Conservation (phyloP, 768 basidiomycete species). For the Dictyophora rubrovolvata region DNA sequence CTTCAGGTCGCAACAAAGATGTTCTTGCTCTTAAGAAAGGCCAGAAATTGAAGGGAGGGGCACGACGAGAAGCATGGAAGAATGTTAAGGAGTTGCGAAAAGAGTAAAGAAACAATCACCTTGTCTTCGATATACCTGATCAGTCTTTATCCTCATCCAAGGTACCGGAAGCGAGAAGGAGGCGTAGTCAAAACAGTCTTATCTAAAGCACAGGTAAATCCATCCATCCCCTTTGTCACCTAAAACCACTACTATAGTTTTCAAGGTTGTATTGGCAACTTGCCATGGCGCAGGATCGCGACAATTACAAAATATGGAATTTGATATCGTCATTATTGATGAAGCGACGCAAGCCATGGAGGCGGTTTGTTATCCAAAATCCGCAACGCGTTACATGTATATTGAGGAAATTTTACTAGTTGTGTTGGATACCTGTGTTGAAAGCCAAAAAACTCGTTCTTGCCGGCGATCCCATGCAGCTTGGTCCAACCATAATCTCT, state of each 20-base stretch:
- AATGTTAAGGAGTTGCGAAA: slow-evolving; percentile 80
- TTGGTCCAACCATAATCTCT: slow-evolving; percentile 88
- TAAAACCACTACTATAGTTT: not conserved
- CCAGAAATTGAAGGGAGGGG: slow-evolving; percentile 40
- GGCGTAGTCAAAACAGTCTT: slow-evolving; percentile 77
- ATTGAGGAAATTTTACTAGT: slow-evolving; percentile 28
- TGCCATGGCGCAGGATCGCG: slow-evolving; percentile 89
- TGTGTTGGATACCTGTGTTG: slow-evolving; percentile 93
- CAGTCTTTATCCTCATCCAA: slow-evolving; percentile 21
- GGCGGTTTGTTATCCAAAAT: slow-evolving; percentile 44
- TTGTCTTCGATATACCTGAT: not conserved
- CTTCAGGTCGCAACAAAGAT: slow-evolving; percentile 20
- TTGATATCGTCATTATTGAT: slow-evolving; percentile 93
- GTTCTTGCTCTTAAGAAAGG: slow-evolving; percentile 46
- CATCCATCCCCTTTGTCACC: not conserved
- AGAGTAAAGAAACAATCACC: slow-evolving; percentile 48
- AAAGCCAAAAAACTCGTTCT: slow-evolving; percentile 84
- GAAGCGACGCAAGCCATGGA: slow-evolving; percentile 97
- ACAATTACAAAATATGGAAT: slow-evolving; percentile 64
- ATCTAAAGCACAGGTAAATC: slow-evolving; percentile 56
- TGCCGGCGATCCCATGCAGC: slow-evolving; percentile 92
- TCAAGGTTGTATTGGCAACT: slow-evolving; percentile 81
- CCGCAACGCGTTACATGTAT: not conserved
- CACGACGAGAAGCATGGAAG: slow-evolving; percentile 79
- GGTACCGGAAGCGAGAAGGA: slow-evolving; percentile 83